A percentile compares a stretch with the other conserved stretches of the same genome.
phyloP scores from a whole-genome alignment of 345 rosid genomes.

The Geranium rotundifolium region DNA sequence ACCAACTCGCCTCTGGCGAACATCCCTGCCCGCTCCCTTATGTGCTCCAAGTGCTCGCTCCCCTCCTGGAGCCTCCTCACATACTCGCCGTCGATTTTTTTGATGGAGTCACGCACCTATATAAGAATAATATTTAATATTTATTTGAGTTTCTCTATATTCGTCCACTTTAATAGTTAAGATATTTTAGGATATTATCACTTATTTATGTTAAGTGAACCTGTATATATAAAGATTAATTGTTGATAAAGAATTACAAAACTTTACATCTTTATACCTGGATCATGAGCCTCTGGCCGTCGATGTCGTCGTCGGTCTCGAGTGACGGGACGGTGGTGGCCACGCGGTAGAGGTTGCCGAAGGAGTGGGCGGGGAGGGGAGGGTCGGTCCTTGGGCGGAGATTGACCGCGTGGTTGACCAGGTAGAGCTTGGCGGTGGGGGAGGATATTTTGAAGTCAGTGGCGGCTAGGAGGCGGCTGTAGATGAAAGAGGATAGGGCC shows the following conservation, averaged over 20 bases:
- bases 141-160: too few relatives aligned
- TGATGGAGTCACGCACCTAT: conserved; percentile 17
- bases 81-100: conserved; percentile 15
- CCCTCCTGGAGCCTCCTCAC: conserved; percentile 22
- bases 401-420: conserved; percentile 19
- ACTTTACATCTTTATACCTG: neutral
- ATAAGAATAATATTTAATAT: too few relatives aligned
- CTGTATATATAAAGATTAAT: too few relatives aligned
- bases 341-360: conserved; percentile 11
- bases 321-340: conserved; percentile 6
- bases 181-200: too few relatives aligned
- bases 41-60: conserved; percentile 13
- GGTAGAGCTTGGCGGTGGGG: neutral
- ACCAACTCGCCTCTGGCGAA: conserved; percentile 16
- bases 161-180: too few relatives aligned
- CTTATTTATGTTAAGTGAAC: too few relatives aligned
- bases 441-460: neutral
- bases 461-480: conserved; percentile 14
- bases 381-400: conserved; percentile 15
- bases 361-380: conserved; percentile 6
- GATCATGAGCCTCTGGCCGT: too few relatives aligned
- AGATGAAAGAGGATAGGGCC: conserved; percentile 19
- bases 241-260: conserved; percentile 6
- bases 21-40: neutral
- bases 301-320: neutral